Conservation (phyloP, 345 rosid species). For the Punica granatum region DNA sequence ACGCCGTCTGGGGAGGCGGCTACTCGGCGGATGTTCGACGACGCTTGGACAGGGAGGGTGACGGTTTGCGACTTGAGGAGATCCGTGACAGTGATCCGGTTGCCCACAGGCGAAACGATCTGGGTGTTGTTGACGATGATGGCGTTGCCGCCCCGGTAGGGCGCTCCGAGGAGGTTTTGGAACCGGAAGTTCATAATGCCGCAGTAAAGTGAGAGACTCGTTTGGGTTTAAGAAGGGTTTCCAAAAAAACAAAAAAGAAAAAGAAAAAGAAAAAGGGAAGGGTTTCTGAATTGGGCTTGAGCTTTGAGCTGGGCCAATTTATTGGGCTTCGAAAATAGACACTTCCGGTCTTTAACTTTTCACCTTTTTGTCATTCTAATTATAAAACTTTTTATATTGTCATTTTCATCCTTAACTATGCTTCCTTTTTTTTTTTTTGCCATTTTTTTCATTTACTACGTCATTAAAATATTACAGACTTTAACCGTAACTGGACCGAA, state of each 20-base stretch:
- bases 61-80: constrained; percentile 61
- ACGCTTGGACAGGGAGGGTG: constrained; percentile 55
- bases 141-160: constrained; percentile 87
- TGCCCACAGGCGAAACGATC: constrained; percentile 79
- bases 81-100: constrained; percentile 87
- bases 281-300: no score
- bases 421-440: no score
- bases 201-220: not conserved
- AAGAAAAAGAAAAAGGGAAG: no score
- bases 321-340: constrained; percentile 1
- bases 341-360: no score
- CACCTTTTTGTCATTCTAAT: no score
- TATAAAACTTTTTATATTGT: no score
- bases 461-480: no score
- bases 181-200: constrained; percentile 66
- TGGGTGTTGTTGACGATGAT: constrained; percentile 50
- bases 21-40: constrained; percentile 63
- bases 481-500: no score
- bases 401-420: no score
- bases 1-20: constrained; percentile 75
- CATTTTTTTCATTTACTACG: no score
- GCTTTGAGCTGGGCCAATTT: not conserved
- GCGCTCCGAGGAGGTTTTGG: constrained; percentile 81
- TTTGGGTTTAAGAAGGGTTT: constrained; percentile 5
- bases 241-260: no score